phyloP scores from a whole-genome alignment of 495 filamentous ascomycete species.

The Neurospora sp. region DNA sequence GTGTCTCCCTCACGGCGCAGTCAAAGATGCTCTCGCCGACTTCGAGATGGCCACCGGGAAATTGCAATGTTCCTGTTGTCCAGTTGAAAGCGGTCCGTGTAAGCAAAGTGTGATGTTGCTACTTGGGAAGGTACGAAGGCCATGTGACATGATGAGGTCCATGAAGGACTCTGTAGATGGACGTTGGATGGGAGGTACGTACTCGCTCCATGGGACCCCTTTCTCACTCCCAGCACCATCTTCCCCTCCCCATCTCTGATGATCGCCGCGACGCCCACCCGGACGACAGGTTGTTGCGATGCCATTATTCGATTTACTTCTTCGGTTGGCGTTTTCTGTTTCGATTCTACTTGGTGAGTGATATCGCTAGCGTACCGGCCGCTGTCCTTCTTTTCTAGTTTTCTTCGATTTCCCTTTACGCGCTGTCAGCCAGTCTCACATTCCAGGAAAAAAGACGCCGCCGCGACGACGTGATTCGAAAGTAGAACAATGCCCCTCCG shows the following conservation, averaged over 20 bases:
- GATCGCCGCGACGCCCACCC: slow-evolving; percentile 33
- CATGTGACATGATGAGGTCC: background rate
- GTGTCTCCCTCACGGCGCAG: slow-evolving; percentile 53
- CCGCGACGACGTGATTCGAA: background rate
- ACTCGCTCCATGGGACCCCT: slow-evolving; percentile 32
- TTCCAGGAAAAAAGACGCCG: background rate
- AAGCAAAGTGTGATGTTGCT: background rate
- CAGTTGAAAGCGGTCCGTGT: background rate
- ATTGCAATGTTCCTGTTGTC: slow-evolving; percentile 43
- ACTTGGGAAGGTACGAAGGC: background rate
- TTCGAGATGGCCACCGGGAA: slow-evolving; percentile 63
- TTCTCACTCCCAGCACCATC: slow-evolving; percentile 31
- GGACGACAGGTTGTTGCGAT: slow-evolving; percentile 7
- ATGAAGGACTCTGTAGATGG: background rate
- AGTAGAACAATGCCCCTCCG: background rate
- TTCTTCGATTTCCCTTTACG: background rate
- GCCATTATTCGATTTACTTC: slow-evolving; percentile 1
- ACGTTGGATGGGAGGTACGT: slow-evolving; percentile 3
- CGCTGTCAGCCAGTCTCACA: background rate
- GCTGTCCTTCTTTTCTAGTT: background rate
- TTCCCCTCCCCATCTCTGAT: slow-evolving; percentile 22
- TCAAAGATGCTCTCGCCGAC: slow-evolving; percentile 46
- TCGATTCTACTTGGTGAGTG: background rate
- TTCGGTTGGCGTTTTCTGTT: background rate
- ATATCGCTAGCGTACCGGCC: background rate